Percentiles rank a stretch among this genome's conserved stretches.
phyloP scores from a whole-genome alignment of 345 rosid species.

The Syzygium aqueum region DNA sequence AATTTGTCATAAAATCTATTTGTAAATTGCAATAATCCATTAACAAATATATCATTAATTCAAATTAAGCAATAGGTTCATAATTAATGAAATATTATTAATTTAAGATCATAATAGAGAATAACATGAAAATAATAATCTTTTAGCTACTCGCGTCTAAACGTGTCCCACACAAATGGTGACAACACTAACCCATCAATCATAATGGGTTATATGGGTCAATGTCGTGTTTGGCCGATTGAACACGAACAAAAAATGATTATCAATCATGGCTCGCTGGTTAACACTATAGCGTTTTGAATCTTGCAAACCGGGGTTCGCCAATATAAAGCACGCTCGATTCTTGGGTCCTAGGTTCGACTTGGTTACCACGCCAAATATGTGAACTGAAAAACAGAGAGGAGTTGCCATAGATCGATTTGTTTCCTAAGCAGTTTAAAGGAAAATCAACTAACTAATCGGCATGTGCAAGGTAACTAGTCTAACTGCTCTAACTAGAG shows the following conservation, averaged over 20 bases:
- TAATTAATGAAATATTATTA: not conserved
- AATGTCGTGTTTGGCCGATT: not conserved
- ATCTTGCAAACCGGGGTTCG: not conserved
- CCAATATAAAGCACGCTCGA: not conserved
- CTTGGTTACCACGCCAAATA: not conserved
- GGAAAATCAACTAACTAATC: not conserved
- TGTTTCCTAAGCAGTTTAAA: not conserved
- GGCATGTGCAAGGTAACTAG: not conserved
- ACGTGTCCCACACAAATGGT: not conserved
- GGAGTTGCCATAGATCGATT: not conserved
- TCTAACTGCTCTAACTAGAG: not conserved
- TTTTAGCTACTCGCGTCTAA: not conserved
- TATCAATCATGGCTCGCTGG: not conserved
- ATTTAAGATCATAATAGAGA: not conserved
- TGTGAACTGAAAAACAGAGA: not conserved
- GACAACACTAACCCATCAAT: not conserved
- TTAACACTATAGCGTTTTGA: not conserved
- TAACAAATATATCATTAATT: not conserved
- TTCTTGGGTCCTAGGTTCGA: not conserved
- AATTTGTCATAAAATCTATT: not conserved
- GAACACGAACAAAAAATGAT: not conserved
- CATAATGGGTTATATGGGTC: not conserved
- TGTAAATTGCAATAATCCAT: not conserved
- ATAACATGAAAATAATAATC: not conserved
- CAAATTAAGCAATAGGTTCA: not conserved